Base-by-base conservation (phyloP, 257 asterid species). In the Petunia axillaris region DNA sequence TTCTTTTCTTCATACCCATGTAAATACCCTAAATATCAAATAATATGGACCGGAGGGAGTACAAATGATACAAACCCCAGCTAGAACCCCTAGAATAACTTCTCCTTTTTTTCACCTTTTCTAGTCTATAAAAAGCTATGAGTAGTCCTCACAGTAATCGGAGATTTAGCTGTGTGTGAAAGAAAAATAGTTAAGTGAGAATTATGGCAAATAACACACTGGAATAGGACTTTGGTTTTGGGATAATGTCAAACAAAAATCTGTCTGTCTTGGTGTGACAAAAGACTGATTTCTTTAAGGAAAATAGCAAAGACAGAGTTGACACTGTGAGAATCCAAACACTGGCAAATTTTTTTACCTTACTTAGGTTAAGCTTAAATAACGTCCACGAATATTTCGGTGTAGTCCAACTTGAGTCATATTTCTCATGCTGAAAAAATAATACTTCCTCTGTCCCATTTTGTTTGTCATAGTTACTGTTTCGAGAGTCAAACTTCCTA, bases 141-240 rank as follows among this genome's bases (percentile, higher is more conserved):
- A 25, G 25, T 25, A 25, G 25, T 25, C 25, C 25, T 25, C 25
- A 25, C 25, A 25, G 25, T 25, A 25, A 25, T 25, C 25, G 25
- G 25, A 25, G 25, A 88, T 82, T 55, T 80, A 82, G 73, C 87
- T 83, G 86, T 64, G 85, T 78, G 75, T 55, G 2, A 57, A 57
- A 7, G 15, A 15, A 55, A 15, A 55, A 65, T 83, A 85, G 8
- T 80, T 85, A 25, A 78, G 64, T 84, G 82, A 87, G 68, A 14
- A 81, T 25, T 25, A 25, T 25, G 25, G 25, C 25, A 76, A 81
- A 80, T 11, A 82, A 76, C 81, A 82, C 78, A 81, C 78, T 70
- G 63, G 81, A 86, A 71, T 71, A 74, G 79, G 86, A 79, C 80
- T 46, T 55, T 25, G 57, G 79, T 66, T 82, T 54, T 82, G 62